Percentiles rank a stretch among this genome's conserved stretches.
These are phyloP conservation scores for Trichosporon sp. DNA, from an alignment of 1,284 basidiomycete species.

Conservation along the genomic window DNA sequence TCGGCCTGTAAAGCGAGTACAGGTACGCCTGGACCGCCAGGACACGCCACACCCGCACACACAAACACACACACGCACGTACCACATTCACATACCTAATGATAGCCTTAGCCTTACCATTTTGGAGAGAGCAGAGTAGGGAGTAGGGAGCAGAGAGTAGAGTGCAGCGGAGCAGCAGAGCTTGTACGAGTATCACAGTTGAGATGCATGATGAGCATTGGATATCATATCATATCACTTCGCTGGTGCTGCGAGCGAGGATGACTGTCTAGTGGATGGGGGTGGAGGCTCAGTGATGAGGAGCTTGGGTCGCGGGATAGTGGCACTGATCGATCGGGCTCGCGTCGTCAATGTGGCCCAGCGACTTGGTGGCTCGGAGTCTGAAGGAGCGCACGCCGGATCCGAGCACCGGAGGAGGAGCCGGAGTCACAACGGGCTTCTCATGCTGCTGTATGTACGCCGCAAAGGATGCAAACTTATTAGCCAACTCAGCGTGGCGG, in stretches of 20 bases:
- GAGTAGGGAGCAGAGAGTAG: too few species aligned
- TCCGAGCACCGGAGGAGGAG: not conserved
- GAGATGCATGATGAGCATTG: constrained; percentile 9
- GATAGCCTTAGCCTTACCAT: not conserved
- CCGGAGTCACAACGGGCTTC: not conserved
- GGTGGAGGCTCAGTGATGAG: not conserved
- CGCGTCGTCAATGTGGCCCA: not conserved
- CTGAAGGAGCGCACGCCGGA: not conserved
- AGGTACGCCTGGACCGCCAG: not conserved
- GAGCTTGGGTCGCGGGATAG: not conserved
- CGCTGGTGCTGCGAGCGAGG: too few species aligned
- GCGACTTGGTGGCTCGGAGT: not conserved
- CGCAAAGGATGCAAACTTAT: constrained; percentile 2
- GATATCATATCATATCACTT: not conserved
- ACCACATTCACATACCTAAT: too few species aligned
- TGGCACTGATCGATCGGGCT: not conserved
- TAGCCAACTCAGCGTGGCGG: not conserved
- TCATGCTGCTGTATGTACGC: not conserved
- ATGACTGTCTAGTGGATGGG: too few species aligned
- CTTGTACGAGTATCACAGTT: constrained; percentile 2
- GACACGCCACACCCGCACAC: too few species aligned
- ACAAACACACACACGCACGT: too few species aligned
- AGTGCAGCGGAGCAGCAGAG: too few species aligned
- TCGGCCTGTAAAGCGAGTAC: constrained; percentile 57
- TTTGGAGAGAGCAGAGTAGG: not conserved